Evolutionary conservation across 2,329 filamentous ascomycete species (phyloP), one percentile per base, ranked within the genome.

Genomic region (Talaromyces islandicus): DNA sequence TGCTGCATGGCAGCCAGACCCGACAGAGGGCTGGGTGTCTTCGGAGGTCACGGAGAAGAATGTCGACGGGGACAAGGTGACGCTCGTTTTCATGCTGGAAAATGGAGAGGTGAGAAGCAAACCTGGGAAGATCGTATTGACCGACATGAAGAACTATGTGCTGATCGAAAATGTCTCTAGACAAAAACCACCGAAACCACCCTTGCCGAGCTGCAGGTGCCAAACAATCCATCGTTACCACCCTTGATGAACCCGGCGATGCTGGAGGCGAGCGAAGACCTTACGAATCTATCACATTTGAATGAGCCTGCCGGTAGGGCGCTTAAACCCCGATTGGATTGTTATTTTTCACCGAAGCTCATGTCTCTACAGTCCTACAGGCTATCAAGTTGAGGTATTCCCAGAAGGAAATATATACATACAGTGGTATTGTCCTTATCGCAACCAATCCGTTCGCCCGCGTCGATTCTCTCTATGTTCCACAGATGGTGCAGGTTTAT

Each of bases 401-500:
- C 64, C 94, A 99, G 77, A 97, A 97, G 79, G 94, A 99, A 77
- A 99, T 99, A 71, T 99, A 99, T 82, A 99, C 94, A 71, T 99
- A 99, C 81, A 96, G 91, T 74, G 94, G 94, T 73, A 97, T 99
- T 72, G 94, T 99, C 66, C 83, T 99, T 68, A 99, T 99, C 80
- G 94, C 94, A 64, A 96, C 94, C 64, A 99, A 99, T 78, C 94
- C 94, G 24, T 99, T 99, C 71, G 94, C 95, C 58, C 86, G 94
- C 66, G 92, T 99, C 67, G 94, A 99, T 75, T 99, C 94, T 48
- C 86, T 99, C 71, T 99, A 99, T 77, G 94, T 99, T 11, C 92
- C 93, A 19, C 94, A 94, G 66, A 99, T 99, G 93, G 92, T 99
- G n/a, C 94, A 99, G 76, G 92, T 97, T 43, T 99, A 99, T 78